Evolutionary conservation across 164 flowering plant species (phyloP), one percentile per base, ranked within the genome.

Genomic region (Liquidambar formosana): DNA sequence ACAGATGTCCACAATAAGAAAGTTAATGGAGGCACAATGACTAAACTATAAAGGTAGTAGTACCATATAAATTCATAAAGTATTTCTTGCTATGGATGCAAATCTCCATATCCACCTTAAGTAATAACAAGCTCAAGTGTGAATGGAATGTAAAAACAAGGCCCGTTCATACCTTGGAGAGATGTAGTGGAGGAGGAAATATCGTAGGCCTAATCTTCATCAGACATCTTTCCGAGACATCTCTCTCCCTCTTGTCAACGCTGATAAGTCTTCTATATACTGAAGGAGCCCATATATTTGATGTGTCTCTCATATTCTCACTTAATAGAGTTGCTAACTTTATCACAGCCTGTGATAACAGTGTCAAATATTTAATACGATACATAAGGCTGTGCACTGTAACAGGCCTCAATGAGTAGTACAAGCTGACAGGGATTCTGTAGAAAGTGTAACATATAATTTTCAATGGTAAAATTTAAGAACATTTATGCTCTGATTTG

Each of bases 241-340:
- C 94, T 65, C 87, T 84, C 73, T 89, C 95, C 75, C 82, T 87
- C 77, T 86, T 90, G 43, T 90, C 84, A 60, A 10, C n/a, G 73
- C 92, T 86, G n/a, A 92, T 67, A 73, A 90, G 91, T 75, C 92
- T 86, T 79, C 92, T 84, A 63, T 84, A 92, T 38, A 92, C 76
- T 53, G 89, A 83, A 68, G 97, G 96, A 69, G 80, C 84, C 96
- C 97, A 92, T 67, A 87, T 21, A 72, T 79, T 63, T 33, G 96
- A 84, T 9, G 74, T 62, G 48, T 81, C 79, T 80, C 85, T 87
- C 89, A 90, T 87, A 61, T 77, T 80, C 57, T 79, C 86, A 77
- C 77, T 68, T 28, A 83, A 49, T 73, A 86, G 86, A 64, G 77
- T 67, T 23, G 68, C 82, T 71, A 92, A 66, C 84, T 87, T 89